Conservation (phyloP, 176 grass and related monocot genomes). For the Rhynchospora tenuis region DNA sequence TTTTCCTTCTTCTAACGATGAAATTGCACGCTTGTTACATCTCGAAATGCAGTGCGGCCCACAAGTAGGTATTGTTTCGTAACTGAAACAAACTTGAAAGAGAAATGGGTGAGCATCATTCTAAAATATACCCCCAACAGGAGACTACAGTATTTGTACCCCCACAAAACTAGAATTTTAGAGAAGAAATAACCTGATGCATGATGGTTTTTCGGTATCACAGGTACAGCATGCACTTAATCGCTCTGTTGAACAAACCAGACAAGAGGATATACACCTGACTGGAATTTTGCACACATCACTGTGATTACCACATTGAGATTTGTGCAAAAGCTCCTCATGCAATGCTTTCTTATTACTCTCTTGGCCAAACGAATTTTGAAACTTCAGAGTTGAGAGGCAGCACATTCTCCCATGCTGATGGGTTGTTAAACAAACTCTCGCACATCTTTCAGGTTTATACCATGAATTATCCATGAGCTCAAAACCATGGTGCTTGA, state of each 20-base stretch:
- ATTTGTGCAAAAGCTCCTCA: slow-evolving; percentile 38
- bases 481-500: slow-evolving; percentile 33
- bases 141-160: not conserved
- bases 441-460: slow-evolving; percentile 39
- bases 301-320: slow-evolving; percentile 40
- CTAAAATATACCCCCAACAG: not conserved
- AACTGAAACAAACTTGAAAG: not conserved
- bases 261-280: slow-evolving; percentile 40
- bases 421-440: slow-evolving; percentile 31
- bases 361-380: slow-evolving; percentile 40
- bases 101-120: slow-evolving; percentile 1
- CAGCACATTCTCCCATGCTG: slow-evolving; percentile 51
- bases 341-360: slow-evolving; percentile 30
- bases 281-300: slow-evolving; percentile 46
- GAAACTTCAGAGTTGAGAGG: slow-evolving; percentile 38
- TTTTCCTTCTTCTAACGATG: slow-evolving; percentile 24
- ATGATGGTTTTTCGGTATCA: slow-evolving; percentile 37
- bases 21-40: slow-evolving; percentile 12
- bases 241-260: slow-evolving; percentile 36
- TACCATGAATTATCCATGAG: slow-evolving; percentile 35
- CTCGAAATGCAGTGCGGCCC: slow-evolving; percentile 18
- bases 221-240: slow-evolving; percentile 38
- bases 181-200: slow-evolving; percentile 41
- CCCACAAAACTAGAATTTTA: not conserved
- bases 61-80: slow-evolving; percentile 10